Percentiles rank a stretch among this genome's conserved stretches.
Conservation (phyloP, 768 basidiomycete species). For the Hericium erinaceus region DNA sequence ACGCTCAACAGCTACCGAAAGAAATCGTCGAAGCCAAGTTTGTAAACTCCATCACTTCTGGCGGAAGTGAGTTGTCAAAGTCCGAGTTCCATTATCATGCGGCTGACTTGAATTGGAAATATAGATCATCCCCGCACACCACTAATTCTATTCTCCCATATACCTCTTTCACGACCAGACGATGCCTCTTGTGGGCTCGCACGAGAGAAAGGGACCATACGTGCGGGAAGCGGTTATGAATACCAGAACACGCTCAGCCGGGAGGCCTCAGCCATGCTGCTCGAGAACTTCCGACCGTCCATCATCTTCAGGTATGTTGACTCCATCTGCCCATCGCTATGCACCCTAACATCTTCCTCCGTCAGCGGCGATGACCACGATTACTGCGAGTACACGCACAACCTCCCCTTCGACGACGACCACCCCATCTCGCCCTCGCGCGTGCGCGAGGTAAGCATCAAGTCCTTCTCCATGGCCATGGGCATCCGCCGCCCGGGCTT, state of each 20-base stretch:
- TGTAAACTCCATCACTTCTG: slow-evolving; percentile 6
- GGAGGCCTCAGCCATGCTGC: slow-evolving; percentile 54
- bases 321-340: not conserved
- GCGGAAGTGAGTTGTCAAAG: not conserved
- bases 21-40: slow-evolving; percentile 7
- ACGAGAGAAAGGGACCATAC: slow-evolving; percentile 68
- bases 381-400: slow-evolving; percentile 74
- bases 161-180: slow-evolving; percentile 75
- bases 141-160: slow-evolving; percentile 52
- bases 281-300: slow-evolving; percentile 54
- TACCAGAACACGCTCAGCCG: slow-evolving; percentile 80
- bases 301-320: slow-evolving; percentile 64
- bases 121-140: not conserved
- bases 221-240: slow-evolving; percentile 64
- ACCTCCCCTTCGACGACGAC: slow-evolving; percentile 18
- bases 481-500: slow-evolving; percentile 80
- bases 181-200: slow-evolving; percentile 64
- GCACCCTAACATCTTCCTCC: not conserved
- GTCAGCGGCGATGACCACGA: slow-evolving; percentile 90
- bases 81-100: slow-evolving; percentile 10
- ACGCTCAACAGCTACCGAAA: slow-evolving; percentile 34
- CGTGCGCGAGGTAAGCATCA: slow-evolving; percentile 75
- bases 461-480: slow-evolving; percentile 86
- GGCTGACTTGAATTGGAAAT: slow-evolving; percentile 17
- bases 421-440: slow-evolving; percentile 15